Percentiles rank a stretch among this genome's conserved stretches.
Conservation (phyloP, 495 filamentous ascomycete genomes). For the Podospora tetraspora region DNA sequence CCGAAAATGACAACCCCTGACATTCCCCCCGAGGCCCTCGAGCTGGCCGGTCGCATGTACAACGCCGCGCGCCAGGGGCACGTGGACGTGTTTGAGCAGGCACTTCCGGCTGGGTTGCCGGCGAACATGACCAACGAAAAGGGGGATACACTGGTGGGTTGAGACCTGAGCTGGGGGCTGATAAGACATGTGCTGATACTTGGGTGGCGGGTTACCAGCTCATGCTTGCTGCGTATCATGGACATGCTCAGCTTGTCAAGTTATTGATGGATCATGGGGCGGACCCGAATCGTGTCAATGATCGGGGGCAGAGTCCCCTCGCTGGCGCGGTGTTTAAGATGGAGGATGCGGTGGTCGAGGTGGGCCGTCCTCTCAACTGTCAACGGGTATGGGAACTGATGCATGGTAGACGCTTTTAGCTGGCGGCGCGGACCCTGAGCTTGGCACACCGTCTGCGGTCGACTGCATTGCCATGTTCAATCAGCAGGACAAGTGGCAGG, state of each 20-base stretch:
- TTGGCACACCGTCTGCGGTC: conserved; percentile 44
- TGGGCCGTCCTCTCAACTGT: conserved; percentile 10
- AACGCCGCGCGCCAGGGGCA: conserved; percentile 48
- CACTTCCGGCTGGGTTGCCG: conserved; percentile 46
- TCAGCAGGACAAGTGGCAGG: conserved; percentile 45
- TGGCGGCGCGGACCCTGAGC: conserved; percentile 47
- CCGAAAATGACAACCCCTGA: background rate
- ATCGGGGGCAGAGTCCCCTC: conserved; percentile 49
- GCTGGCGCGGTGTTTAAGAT: conserved; percentile 54
- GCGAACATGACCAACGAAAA: conserved; percentile 53
- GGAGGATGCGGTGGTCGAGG: conserved; percentile 45
- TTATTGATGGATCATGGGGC: conserved; percentile 47
- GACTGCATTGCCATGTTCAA: conserved; percentile 47
- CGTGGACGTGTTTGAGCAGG: conserved; percentile 44
- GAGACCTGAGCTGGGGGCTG: background rate
- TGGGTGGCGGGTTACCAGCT: conserved; percentile 28
- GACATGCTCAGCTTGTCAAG: conserved; percentile 46
- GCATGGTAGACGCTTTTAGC: conserved; percentile 35
- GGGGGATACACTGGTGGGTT: conserved; percentile 47
- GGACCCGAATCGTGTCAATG: conserved; percentile 50
- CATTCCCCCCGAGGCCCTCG: conserved; percentile 47
- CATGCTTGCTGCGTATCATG: conserved; percentile 55
- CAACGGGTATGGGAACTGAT: background rate
- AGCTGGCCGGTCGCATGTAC: conserved; percentile 48
- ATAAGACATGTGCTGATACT: background rate